Evolutionary conservation across 2,329 filamentous ascomycete species (phyloP).

Genomic region (Penicillium sp.): DNA sequence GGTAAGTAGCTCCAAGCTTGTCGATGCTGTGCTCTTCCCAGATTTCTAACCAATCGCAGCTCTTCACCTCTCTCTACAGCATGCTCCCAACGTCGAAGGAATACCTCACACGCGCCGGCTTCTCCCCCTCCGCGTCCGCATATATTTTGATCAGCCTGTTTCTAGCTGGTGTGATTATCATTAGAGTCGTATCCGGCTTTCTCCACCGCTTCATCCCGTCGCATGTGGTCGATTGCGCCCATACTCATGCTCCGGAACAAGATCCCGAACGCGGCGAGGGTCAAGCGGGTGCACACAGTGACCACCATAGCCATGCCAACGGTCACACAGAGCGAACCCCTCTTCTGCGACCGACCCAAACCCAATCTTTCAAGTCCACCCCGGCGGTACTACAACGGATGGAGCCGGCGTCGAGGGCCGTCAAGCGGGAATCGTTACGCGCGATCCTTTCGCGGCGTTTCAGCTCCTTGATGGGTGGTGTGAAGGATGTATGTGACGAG

Average conservation of each 20-base stretch:
- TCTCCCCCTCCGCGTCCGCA: constrained; percentile 65
- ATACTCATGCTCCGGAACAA: constrained; percentile 43
- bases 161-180: constrained; percentile 48
- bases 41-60: constrained; percentile 49
- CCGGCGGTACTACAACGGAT: constrained; percentile 20
- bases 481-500: constrained; percentile 56
- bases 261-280: constrained; percentile 35
- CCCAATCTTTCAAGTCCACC: constrained; percentile 23
- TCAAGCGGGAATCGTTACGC: constrained; percentile 34
- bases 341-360: constrained; percentile 21
- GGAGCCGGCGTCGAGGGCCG: constrained; percentile 13
- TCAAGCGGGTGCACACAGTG: constrained; percentile 22
- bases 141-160: constrained; percentile 50
- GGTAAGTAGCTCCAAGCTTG: constrained; percentile 55
- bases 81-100: constrained; percentile 86
- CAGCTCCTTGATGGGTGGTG: constrained; percentile 51
- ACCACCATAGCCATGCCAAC: constrained; percentile 17
- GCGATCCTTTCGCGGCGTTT: constrained; percentile 43
- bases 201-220: constrained; percentile 52
- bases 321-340: constrained; percentile 32
- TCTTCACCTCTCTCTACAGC: constrained; percentile 88
- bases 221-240: constrained; percentile 52
- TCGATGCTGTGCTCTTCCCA: not conserved
- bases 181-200: constrained; percentile 46
- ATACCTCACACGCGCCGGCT: constrained; percentile 71